Evolutionary conservation across 75 land plant genomes (phyloP), one percentile per base, ranked within the genome.

Genomic region (Azolla pinnata): DNA sequence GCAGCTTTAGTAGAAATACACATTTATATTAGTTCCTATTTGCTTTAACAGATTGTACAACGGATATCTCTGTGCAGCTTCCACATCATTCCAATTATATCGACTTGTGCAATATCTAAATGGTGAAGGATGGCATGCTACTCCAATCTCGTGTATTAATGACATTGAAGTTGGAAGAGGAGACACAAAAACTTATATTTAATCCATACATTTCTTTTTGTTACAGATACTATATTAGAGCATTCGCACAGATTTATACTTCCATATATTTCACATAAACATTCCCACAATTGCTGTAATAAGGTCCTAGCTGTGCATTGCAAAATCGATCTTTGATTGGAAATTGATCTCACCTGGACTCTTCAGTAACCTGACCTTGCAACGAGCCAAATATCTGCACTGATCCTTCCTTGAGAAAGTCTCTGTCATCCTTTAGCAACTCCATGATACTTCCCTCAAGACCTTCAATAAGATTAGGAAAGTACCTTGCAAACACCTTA

Each of bases 401-500:
- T 18, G 21, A 3, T 46, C 17, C 49, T 18, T 46, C 49, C 21
- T 46, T 46, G 17, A 4, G n/a, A 46, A 46, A 46, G 14, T 4
- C 17, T 46, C 17, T 17, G 2, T 46, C 49, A 14, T 46, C 49
- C 49, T 46, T 46, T 23, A 46, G 17, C 49, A 46, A 3, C 21
- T 46, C 17, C 17, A 46, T 18, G 2, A 46, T 2, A 14, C 2
- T 3, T 18, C 23, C 49, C 21, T 46, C 49, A 4, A 3, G 23
- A 46, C 49, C 49, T 46, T 46, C 49, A 4, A 46, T 18, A 4
- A 46, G 49, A 23, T 23, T 46, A 18, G 49, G 49, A 46, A 46
- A 46, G 14, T 46, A 46, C 21, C 21, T 46, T 46, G 49, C 17
- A 14, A 46, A 18, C 49, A 33, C 49, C 49, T 46, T 2, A n/a